A percentile compares a stretch with the other conserved stretches of the same genome.
Conservation (phyloP, 2,329 filamentous ascomycete genomes). For the Claviceps spartinae region DNA sequence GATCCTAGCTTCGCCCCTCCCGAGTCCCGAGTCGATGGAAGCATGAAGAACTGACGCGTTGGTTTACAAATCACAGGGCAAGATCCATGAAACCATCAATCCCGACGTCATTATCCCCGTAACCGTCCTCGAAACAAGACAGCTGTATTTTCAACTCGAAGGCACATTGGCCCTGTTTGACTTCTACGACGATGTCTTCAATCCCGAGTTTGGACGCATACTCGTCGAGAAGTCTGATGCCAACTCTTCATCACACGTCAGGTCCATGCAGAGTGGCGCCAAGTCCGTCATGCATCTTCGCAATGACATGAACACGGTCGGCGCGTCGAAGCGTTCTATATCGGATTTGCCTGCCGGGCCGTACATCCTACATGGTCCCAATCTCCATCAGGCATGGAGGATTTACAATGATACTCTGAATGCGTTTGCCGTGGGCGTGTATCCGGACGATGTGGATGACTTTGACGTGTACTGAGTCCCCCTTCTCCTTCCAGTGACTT, state of each 20-base stretch:
- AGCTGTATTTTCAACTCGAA: slow-evolving; percentile 24
- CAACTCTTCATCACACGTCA: slow-evolving; percentile 6
- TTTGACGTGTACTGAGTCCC: neutral
- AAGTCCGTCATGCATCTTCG: slow-evolving; percentile 2
- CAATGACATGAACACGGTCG: slow-evolving; percentile 12
- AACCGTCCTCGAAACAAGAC: slow-evolving; percentile 24
- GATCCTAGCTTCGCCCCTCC: neutral
- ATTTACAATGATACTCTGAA: slow-evolving; percentile 25
- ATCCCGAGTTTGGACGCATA: slow-evolving; percentile 23
- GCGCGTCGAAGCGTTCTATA: slow-evolving; percentile 7
- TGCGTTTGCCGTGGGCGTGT: slow-evolving; percentile 24
- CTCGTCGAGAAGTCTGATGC: slow-evolving; percentile 24
- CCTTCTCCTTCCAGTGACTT: neutral
- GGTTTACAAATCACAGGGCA: slow-evolving; percentile 16
- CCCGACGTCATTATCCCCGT: slow-evolving; percentile 27
- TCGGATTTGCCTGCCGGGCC: slow-evolving; percentile 23
- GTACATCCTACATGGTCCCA: slow-evolving; percentile 27
- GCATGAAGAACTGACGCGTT: neutral
- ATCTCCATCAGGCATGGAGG: slow-evolving; percentile 27
- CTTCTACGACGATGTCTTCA: slow-evolving; percentile 25
- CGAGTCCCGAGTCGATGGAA: neutral
- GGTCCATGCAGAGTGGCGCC: neutral
- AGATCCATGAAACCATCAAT: slow-evolving; percentile 28
- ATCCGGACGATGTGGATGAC: slow-evolving; percentile 17
- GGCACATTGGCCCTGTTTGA: slow-evolving; percentile 19